A percentile compares a stretch with the other conserved stretches of the same genome.
These are phyloP conservation scores for Viola odorata DNA, from an alignment of 345 rosid genomes.

Conservation along the genomic window DNA sequence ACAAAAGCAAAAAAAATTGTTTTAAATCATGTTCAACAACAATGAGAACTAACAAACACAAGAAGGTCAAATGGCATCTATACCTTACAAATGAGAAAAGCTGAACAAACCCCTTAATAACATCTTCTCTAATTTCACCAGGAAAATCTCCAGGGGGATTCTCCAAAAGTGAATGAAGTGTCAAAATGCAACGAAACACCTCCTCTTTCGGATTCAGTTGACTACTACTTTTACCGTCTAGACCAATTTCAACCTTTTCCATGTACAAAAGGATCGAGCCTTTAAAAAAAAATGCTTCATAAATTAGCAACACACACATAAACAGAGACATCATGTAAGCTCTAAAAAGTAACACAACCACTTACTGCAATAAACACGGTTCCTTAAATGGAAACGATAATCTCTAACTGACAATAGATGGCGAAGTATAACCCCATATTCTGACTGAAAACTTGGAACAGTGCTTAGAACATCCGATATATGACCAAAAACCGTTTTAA, in stretches of 20 bases:
- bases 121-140: conserved; percentile 54
- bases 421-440: conserved; percentile 75
- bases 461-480: conserved; percentile 61
- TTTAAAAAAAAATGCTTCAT: conserved; percentile 26
- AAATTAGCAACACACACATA: conserved; percentile 8
- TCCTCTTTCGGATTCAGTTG: conserved; percentile 67
- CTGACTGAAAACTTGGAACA: conserved; percentile 74
- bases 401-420: conserved; percentile 60
- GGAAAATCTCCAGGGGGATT: conserved; percentile 87
- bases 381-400: conserved; percentile 78
- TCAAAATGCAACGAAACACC: conserved; percentile 54
- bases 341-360: conserved; percentile 10
- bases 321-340: neutral
- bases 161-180: conserved; percentile 76
- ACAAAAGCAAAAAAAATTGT: conserved; percentile 12
- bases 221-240: conserved; percentile 39
- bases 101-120: conserved; percentile 54
- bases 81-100: conserved; percentile 74
- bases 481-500: conserved; percentile 61
- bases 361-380: conserved; percentile 61
- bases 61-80: neutral
- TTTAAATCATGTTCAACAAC: conserved; percentile 11
- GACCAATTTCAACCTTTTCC: conserved; percentile 59
- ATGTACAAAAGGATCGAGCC: conserved; percentile 63
- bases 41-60: neutral